Conservation (phyloP, 495 filamentous ascomycete genomes). For the Lasiosphaeris hirsuta region DNA sequence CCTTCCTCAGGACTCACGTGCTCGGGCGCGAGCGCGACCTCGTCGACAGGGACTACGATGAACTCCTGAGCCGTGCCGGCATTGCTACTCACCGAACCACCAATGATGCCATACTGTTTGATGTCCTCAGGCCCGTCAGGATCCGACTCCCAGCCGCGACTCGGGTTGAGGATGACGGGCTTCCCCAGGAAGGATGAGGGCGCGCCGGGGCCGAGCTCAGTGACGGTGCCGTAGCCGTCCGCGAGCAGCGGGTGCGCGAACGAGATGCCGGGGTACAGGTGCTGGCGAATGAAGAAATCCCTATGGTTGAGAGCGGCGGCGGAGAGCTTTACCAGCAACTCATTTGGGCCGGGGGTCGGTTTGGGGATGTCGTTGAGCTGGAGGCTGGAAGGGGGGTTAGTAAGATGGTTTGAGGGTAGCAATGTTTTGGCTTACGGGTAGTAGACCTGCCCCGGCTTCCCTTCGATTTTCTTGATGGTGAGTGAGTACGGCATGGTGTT, state of each 20-base stretch:
- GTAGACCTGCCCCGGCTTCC: constrained; percentile 86
- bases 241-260: constrained; percentile 73
- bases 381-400: constrained; percentile 48
- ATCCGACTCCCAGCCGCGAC: constrained; percentile 66
- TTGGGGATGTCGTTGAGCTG: constrained; percentile 55
- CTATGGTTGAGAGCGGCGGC: constrained; percentile 87
- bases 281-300: constrained; percentile 87
- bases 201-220: constrained; percentile 54
- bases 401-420: background rate
- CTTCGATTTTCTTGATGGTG: constrained; percentile 50
- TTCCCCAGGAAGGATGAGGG: constrained; percentile 48
- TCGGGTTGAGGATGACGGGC: constrained; percentile 71
- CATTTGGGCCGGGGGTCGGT: constrained; percentile 56
- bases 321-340: constrained; percentile 66
- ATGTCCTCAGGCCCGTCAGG: constrained; percentile 69
- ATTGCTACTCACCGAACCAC: constrained; percentile 58
- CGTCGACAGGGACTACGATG: constrained; percentile 61
- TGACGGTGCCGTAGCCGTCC: constrained; percentile 75
- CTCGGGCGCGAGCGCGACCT: constrained; percentile 69
- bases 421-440: constrained; percentile 53
- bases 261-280: constrained; percentile 79
- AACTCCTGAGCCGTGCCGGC: constrained; percentile 71
- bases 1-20: constrained; percentile 71
- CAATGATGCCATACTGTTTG: constrained; percentile 61
- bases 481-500: constrained; percentile 45